A percentile compares a stretch with the other conserved stretches of the same genome.
These are phyloP conservation scores for Heterobasidion parviporum DNA, from an alignment of 1,284 basidiomycete genomes.

Conservation along the genomic window DNA sequence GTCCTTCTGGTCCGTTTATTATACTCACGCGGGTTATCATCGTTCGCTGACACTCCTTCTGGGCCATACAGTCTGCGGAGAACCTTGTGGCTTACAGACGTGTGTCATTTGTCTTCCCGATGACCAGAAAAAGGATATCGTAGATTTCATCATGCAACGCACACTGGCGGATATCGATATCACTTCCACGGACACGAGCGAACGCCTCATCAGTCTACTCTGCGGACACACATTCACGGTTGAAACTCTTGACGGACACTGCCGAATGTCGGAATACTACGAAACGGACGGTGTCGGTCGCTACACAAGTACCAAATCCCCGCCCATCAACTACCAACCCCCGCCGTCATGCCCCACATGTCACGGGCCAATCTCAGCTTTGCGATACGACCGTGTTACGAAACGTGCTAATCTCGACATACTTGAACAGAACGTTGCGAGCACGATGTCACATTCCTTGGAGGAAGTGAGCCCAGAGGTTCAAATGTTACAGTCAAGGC, in stretches of 20 bases:
- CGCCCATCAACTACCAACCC: conserved; percentile 31
- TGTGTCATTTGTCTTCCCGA: conserved; percentile 43
- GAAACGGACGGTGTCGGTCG: conserved; percentile 19
- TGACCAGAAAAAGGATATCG: conserved; percentile 30
- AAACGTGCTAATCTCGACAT: conserved; percentile 58
- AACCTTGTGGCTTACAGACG: conserved; percentile 48
- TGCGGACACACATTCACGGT: conserved; percentile 67
- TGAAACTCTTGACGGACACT: conserved; percentile 60
- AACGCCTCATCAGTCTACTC: conserved; percentile 51
- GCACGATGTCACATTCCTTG: conserved; percentile 38
- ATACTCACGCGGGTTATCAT: background rate
- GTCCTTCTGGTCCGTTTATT: conserved; percentile 49
- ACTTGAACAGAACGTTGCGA: conserved; percentile 52
- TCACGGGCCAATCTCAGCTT: conserved; percentile 38
- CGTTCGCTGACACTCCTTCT: background rate
- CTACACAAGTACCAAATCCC: conserved; percentile 34
- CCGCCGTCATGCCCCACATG: conserved; percentile 52
- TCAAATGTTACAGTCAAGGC: conserved; percentile 4
- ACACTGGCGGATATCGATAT: conserved; percentile 41
- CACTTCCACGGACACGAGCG: conserved; percentile 33
- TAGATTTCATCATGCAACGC: conserved; percentile 51
- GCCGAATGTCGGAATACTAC: conserved; percentile 48
- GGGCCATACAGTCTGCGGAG: conserved; percentile 52
- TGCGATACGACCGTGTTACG: conserved; percentile 49
- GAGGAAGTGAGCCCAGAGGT: conserved; percentile 20